These are phyloP conservation scores for Zoysia japonica DNA, from an alignment of 176 grass and related monocot species.

Conservation along the genomic window DNA sequence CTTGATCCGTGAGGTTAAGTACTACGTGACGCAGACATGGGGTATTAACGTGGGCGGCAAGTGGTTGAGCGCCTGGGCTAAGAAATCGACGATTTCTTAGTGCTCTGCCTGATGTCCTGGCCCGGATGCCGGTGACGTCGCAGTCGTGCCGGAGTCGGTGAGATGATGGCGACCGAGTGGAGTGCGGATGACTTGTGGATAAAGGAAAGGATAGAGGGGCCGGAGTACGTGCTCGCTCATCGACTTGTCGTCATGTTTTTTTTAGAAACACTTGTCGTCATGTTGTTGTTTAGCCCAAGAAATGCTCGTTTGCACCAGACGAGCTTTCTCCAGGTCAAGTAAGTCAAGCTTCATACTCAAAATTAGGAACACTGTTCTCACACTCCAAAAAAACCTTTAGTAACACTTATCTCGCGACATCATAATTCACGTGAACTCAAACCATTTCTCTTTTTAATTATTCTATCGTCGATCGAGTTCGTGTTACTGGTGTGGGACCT, in stretches of 20 bases:
- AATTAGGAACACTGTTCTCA: background rate
- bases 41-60: background rate
- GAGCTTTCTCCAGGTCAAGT: background rate
- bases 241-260: no score
- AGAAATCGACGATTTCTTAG: background rate
- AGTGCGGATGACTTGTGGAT: slow-evolving; percentile 3
- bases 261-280: no score
- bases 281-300: no score
- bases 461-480: background rate
- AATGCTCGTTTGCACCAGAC: background rate
- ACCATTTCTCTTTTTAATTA: background rate
- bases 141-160: background rate
- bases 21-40: background rate
- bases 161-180: background rate
- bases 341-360: background rate
- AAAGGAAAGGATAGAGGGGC: background rate
- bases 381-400: background rate
- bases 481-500: background rate
- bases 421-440: background rate
- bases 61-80: slow-evolving; percentile 5
- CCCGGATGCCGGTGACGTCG: background rate
- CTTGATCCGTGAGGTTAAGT: background rate
- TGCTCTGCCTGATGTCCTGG: background rate
- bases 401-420: background rate
- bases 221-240: no score